These are phyloP conservation scores for Trichosanthes cucumerina DNA, from an alignment of 306 rosid genomes.

Conservation along the genomic window DNA sequence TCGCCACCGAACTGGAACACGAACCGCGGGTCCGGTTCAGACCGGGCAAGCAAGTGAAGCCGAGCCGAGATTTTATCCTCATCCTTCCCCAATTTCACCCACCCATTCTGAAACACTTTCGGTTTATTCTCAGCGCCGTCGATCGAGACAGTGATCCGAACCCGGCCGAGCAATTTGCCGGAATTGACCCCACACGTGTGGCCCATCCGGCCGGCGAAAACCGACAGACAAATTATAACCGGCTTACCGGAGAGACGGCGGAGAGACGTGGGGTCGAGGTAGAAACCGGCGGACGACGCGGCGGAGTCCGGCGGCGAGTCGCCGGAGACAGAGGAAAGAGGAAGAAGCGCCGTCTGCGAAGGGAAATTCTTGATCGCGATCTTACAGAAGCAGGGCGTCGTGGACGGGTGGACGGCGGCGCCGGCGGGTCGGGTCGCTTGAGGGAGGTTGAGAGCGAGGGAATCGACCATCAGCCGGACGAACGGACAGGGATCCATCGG, in stretches of 20 bases:
- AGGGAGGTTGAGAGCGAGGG: conserved; percentile 64
- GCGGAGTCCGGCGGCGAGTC: conserved; percentile 33
- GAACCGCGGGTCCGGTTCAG: conserved; percentile 83
- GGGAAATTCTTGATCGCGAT: conserved; percentile 43
- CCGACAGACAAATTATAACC: conserved; percentile 38
- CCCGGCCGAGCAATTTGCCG: conserved; percentile 65
- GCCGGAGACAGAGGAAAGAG: conserved; percentile 28
- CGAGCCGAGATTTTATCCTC: conserved; percentile 28
- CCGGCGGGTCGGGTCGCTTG: conserved; percentile 33
- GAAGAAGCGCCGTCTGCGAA: conserved; percentile 53
- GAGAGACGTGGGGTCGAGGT: conserved; percentile 40
- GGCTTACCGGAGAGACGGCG: conserved; percentile 41
- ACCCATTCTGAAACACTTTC: conserved; percentile 46
- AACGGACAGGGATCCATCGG: conserved; percentile 82
- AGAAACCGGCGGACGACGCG: conserved; percentile 47
- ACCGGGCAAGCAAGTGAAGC: conserved; percentile 52
- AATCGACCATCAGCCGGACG: conserved; percentile 52
- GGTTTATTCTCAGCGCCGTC: conserved; percentile 18
- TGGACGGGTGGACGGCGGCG: conserved; percentile 64
- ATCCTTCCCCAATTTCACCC: conserved; percentile 48
- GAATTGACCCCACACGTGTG: conserved; percentile 41
- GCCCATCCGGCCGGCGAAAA: conserved; percentile 62
- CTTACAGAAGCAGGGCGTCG: conserved; percentile 79
- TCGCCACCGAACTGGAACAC: conserved; percentile 87
- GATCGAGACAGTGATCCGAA: conserved; percentile 27